These are phyloP conservation scores for Antitrichia curtipendula DNA, from an alignment of 225 moss, liverwort and hornwort genomes.

Conservation along the genomic window DNA sequence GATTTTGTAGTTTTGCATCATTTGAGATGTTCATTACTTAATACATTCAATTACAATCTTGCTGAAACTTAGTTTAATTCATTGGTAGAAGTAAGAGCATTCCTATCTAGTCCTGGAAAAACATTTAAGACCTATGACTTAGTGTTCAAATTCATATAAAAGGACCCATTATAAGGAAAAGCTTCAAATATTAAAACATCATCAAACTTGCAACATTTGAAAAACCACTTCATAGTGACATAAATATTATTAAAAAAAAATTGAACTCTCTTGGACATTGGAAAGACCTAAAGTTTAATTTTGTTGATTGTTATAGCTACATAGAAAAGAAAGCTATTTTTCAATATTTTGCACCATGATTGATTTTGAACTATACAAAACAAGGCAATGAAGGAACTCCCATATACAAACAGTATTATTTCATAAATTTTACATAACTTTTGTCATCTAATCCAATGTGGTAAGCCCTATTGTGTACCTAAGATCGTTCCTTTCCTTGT, in stretches of 20 bases:
- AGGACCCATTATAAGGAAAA: too few relatives aligned
- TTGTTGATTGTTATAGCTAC: neutral
- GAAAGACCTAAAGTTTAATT: neutral
- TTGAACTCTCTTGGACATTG: neutral
- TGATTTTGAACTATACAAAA: too few relatives aligned
- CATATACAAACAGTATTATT: too few relatives aligned
- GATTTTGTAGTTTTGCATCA: neutral
- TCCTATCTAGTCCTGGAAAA: fast-evolving
- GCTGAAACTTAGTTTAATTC: neutral
- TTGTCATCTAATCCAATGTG: too few relatives aligned
- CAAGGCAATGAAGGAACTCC: too few relatives aligned
- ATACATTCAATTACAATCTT: neutral
- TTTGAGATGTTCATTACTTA: neutral
- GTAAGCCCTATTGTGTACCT: too few relatives aligned
- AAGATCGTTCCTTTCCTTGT: too few relatives aligned
- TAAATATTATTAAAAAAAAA: neutral
- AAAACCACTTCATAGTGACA: too few relatives aligned
- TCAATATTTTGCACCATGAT: too few relatives aligned
- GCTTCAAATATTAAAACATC: neutral
- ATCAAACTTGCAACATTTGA: too few relatives aligned
- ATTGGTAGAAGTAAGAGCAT: neutral
- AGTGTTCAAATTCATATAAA: neutral
- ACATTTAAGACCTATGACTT: fast-evolving
- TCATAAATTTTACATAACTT: too few relatives aligned
- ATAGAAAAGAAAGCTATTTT: too few relatives aligned